Percentiles rank a stretch among this genome's conserved stretches.
Evolutionary conservation across 2,329 filamentous ascomycete species (phyloP).

Genomic region (Fusarium vanettenii): DNA sequence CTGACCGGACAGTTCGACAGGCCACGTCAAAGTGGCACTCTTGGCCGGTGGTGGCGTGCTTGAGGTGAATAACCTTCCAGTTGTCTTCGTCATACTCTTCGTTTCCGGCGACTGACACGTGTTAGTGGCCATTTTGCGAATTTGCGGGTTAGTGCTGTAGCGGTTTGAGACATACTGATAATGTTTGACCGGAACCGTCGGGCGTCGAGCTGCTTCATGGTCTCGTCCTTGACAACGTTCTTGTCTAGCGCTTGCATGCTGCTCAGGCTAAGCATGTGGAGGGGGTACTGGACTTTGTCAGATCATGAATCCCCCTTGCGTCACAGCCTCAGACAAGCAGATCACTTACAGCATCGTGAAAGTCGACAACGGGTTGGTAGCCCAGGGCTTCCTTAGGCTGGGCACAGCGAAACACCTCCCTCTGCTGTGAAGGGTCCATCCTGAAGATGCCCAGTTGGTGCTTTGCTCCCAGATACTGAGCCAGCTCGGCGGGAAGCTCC

Average conservation of each 20-base stretch:
- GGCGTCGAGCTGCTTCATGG: slow-evolving; percentile 65
- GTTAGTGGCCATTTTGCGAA: slow-evolving; percentile 9
- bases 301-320: neutral
- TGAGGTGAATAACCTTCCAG: slow-evolving; percentile 73
- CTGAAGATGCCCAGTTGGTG: slow-evolving; percentile 77
- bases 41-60: slow-evolving; percentile 45
- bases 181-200: slow-evolving; percentile 79
- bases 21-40: slow-evolving; percentile 62
- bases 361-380: slow-evolving; percentile 74
- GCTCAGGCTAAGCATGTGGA: slow-evolving; percentile 74
- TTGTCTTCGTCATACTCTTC: slow-evolving; percentile 75
- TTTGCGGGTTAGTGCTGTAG: neutral
- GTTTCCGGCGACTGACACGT: slow-evolving; percentile 66
- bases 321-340: neutral
- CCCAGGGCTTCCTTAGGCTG: slow-evolving; percentile 68
- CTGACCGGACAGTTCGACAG: slow-evolving; percentile 72
- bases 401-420: slow-evolving; percentile 71
- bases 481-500: slow-evolving; percentile 72
- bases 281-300: slow-evolving; percentile 66
- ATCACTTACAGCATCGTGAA: slow-evolving; percentile 74
- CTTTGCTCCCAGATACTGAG: slow-evolving; percentile 73
- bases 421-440: slow-evolving; percentile 66
- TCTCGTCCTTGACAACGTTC: slow-evolving; percentile 63
- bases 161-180: slow-evolving; percentile 58
- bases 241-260: slow-evolving; percentile 71